Evolutionary conservation across 192 early-diverging fungal genomes (phyloP).

Genomic region (Linnemannia exigua): DNA sequence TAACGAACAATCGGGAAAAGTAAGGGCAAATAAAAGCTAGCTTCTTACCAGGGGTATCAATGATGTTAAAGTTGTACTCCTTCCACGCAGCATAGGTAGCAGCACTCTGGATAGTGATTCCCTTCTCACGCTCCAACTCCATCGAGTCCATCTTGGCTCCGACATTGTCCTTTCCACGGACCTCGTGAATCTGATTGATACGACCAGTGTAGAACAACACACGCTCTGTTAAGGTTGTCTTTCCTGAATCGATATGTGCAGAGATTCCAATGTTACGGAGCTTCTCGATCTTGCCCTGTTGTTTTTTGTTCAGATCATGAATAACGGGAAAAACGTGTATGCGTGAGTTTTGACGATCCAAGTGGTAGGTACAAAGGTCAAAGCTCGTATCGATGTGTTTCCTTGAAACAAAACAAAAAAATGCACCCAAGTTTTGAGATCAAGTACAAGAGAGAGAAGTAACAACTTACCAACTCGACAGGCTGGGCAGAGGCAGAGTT

Average conservation of each 20-base stretch:
- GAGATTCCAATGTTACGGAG: conserved; percentile 92
- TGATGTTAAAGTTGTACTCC: conserved; percentile 86
- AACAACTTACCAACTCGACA: conserved; percentile 32
- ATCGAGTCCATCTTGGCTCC: conserved; percentile 99
- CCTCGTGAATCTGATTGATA: conserved; percentile 92
- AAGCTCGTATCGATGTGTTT: neutral
- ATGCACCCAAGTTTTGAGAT: neutral
- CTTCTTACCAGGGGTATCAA: conserved; percentile 90
- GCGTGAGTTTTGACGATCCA: neutral
- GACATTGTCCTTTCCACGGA: conserved; percentile 88
- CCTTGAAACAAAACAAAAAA: neutral
- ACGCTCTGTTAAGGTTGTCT: conserved; percentile 89
- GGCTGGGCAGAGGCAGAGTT: conserved; percentile 54
- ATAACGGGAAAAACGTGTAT: neutral
- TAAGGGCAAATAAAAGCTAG: neutral
- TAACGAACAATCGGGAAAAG: neutral
- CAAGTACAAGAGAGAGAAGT: neutral
- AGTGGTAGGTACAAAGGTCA: neutral
- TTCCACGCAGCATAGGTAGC: conserved; percentile 87
- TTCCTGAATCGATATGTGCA: conserved; percentile 91
- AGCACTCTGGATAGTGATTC: conserved; percentile 92
- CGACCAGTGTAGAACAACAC: conserved; percentile 88
- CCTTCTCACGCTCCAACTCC: conserved; percentile 97
- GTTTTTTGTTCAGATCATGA: conserved; percentile 10
- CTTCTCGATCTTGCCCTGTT: conserved; percentile 66